Evolutionary conservation across 2,329 filamentous ascomycete species (phyloP), one percentile per base, ranked within the genome.

Genomic region (Cladosporium oxysporum): DNA sequence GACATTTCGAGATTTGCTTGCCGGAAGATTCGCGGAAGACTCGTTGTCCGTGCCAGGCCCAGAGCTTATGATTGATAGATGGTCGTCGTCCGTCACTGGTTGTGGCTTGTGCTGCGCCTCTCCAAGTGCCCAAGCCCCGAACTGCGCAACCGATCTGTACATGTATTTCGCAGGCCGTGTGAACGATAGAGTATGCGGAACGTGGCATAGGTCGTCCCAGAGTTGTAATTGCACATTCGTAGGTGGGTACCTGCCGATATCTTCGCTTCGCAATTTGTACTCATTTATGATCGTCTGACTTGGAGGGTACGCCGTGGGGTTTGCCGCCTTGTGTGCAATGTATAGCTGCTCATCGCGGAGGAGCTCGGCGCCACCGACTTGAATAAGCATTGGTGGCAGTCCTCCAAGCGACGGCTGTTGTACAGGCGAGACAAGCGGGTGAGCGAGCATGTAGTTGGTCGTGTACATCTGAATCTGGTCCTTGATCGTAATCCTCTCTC

Each of bases 91-190:
- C 41, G 90, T 77, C 41, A 96, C 94, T 21, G 95, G 91, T 64
- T 97, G 93, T 0, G 87, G 87, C 0, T 85, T 87, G 67, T 92
- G 85, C 74, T 97, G 93, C 0, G 93, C 92, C 69, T 90, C 84
- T 0, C 93, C 92, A 26, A 97, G 83, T 0, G 91, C 90, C 93
- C 93, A 98, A 0, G 93, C 92, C 2, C 93, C 91, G 74, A 99
- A 98, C 71, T 97, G 94, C 0, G 95, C 91, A 62, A 97, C 88
- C 1, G 92, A 91, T 58, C 94, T 87, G 76, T 92, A 98, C 93
- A 98, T 97, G 79, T 91, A 91, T 77, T 98, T 98, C 55, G 94
- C 95, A 0, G 95, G 95, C n/a, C 90, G 86, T 0, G 94, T 98
- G 76, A 97, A 98, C 72, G 92, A 96, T n/a, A 98, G 83, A 0